Evolutionary conservation across 164 flowering plant species (phyloP), one percentile per base, ranked within the genome.

Genomic region (Cinnamomum chago): DNA sequence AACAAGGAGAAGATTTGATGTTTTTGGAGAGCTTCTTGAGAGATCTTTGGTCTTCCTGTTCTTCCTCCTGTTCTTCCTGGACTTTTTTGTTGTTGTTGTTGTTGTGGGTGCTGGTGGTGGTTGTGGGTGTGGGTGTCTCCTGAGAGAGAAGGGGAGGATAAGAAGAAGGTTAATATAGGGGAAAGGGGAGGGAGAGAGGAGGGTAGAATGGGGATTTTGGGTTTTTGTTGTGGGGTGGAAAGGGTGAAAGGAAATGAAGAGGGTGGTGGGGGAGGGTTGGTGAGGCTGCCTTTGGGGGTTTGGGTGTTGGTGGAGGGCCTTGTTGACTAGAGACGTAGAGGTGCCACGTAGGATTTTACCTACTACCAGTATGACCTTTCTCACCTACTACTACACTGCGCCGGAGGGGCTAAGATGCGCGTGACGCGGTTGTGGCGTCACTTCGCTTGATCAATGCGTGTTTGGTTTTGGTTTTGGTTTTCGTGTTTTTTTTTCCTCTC

Each of bases 291-390:
- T 30, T 70, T 18, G 50, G 20, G 62, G 25, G 0, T 33, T 33
- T 33, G 40, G 72, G 72, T 18, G 66, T 30, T 52, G 66, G 67
- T 58, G 72, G 58, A 14, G 72, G 23, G 20, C 20, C 18, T 1
- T 18, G 72, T 52, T 70, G 64, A 70, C 72, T 70, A 7, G 64
- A 14, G 33, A 64, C 28, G 0, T n/a, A 2, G 62, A 58, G 2
- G 22, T 58, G 62, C 72, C 72, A 70, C 72, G 10, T 70, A 12
- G 40, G 72, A 55, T 70, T 70, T 70, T 28, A 70, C 72, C 72
- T 24, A 70, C 72, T 22, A 11, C 27, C n/a, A 15, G 25, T 64
- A 27, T 20, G 47, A 15, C 20, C 1, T 5, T 1, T 35, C 28
- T 66, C 69, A 66, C 69, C 69, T 66, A 66, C 35, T 30, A 30